Base-by-base conservation (phyloP, 257 asterid species). In the Nicotiana sylvestris region DNA sequence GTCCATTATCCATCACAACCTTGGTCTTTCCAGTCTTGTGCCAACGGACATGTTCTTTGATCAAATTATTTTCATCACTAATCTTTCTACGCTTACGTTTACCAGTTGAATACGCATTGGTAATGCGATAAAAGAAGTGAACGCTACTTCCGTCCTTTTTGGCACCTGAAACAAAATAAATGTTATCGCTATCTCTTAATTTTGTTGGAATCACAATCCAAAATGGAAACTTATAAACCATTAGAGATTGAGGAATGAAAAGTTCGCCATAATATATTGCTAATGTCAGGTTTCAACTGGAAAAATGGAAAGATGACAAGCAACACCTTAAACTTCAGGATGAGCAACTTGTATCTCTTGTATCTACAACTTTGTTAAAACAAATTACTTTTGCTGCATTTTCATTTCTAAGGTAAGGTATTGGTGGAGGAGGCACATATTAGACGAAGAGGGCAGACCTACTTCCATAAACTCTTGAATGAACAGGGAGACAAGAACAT, bases 1-100 rank as follows among this genome's bases (percentile, higher is more conserved):
- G 35, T 33, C 97, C 97, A 66, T 91, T 88, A 64, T 91, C 91
- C 82, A 84, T 81, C 66, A 95, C 84, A 5, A 89, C 81, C 58
- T 91, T 94, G 76, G 98, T 92, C 89, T 88, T 94, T 18, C 99
- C 99, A 0, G 98, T 93, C 83, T 95, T 94, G 89, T 97, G 99
- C 98, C 98, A 95, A 81, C 98, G 97, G 77, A 93, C 95, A 43
- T 80, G 62, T 17, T 81, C 81, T 9, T 64, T 81, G 62, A 76
- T 46, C 46, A 35, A 35, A 66, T 66, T 77, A 62, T 86, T 87
- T 49, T 85, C 88, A 35, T 82, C 85, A 57, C 87, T 81, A 83
- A 97, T 90, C 87, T 86, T 91, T 27, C 98, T 84, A 29, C 98
- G 99, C 91, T 97, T 97, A 74, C 98, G 85, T 39, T 74, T 88